Evolutionary conservation across 495 filamentous ascomycete genomes (phyloP).

Genomic region (Neurospora sp.): DNA sequence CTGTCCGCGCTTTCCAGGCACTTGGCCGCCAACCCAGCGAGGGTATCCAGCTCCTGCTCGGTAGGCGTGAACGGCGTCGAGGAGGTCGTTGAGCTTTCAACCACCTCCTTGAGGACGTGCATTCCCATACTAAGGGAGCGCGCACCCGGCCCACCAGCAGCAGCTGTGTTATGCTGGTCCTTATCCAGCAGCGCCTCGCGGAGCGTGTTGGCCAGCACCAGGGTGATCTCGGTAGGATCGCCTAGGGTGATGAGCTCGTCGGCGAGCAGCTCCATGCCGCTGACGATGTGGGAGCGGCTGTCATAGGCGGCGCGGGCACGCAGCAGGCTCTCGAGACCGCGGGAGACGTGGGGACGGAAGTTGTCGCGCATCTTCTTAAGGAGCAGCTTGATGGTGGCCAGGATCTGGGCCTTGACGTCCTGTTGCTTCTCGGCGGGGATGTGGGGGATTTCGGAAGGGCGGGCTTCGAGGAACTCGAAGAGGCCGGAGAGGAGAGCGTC

Average conservation of each 20-base stretch:
- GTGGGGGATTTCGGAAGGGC: slow-evolving; percentile 26
- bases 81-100: slow-evolving; percentile 24
- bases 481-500: slow-evolving; percentile 63
- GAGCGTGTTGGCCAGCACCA: slow-evolving; percentile 36
- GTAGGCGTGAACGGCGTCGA: slow-evolving; percentile 26
- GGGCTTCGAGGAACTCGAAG: slow-evolving; percentile 60
- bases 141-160: not conserved
- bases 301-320: slow-evolving; percentile 52
- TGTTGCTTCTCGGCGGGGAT: slow-evolving; percentile 45
- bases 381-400: slow-evolving; percentile 71
- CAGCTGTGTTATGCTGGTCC: slow-evolving; percentile 12
- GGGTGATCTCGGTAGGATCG: slow-evolving; percentile 37
- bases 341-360: slow-evolving; percentile 55
- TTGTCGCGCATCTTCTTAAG: slow-evolving; percentile 54
- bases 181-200: slow-evolving; percentile 7
- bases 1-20: slow-evolving; percentile 63
- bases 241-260: slow-evolving; percentile 41
- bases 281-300: slow-evolving; percentile 42
- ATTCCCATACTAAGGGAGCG: slow-evolving; percentile 49
- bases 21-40: slow-evolving; percentile 46
- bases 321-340: slow-evolving; percentile 57
- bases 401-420: slow-evolving; percentile 74
- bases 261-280: slow-evolving; percentile 43
- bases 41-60: slow-evolving; percentile 32
- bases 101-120: slow-evolving; percentile 44